Conservation (phyloP, 257 asterid genomes). For the Dorcoceras hygrometricum region DNA sequence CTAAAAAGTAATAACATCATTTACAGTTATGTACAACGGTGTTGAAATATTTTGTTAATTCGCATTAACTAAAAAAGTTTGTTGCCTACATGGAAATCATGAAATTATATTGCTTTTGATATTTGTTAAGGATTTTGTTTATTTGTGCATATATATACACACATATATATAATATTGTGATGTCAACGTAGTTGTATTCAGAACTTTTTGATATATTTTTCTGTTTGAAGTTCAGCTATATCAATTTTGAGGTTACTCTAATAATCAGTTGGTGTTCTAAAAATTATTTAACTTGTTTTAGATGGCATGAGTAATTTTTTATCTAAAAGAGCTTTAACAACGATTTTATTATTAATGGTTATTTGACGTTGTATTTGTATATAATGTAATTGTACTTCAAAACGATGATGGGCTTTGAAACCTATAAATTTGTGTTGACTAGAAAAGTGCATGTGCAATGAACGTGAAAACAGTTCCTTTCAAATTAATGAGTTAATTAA, state of each 20-base stretch:
- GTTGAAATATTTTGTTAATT: background rate
- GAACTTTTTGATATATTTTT: background rate
- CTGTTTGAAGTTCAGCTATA: background rate
- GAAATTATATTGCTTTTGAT: background rate
- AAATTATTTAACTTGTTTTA: background rate
- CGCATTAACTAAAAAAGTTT: slow-evolving; percentile 7
- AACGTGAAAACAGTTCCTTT: too few relatives aligned
- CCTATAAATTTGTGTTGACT: background rate
- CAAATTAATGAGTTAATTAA: too few relatives aligned
- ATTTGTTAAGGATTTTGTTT: too few relatives aligned
- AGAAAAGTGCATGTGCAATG: too few relatives aligned
- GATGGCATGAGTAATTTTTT: background rate
- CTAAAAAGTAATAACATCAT: background rate
- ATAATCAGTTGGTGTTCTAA: background rate
- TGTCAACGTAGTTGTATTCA: too few relatives aligned
- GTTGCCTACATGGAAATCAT: background rate
- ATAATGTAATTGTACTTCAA: background rate
- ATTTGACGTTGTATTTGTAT: background rate
- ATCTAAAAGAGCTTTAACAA: background rate
- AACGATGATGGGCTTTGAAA: background rate
- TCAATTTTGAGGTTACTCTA: background rate
- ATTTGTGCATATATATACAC: too few relatives aligned
- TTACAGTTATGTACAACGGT: background rate
- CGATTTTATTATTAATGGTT: background rate
- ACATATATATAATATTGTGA: too few relatives aligned